Conservation (phyloP, 192 early-diverging fungal species). For the Coemansia sp. region DNA sequence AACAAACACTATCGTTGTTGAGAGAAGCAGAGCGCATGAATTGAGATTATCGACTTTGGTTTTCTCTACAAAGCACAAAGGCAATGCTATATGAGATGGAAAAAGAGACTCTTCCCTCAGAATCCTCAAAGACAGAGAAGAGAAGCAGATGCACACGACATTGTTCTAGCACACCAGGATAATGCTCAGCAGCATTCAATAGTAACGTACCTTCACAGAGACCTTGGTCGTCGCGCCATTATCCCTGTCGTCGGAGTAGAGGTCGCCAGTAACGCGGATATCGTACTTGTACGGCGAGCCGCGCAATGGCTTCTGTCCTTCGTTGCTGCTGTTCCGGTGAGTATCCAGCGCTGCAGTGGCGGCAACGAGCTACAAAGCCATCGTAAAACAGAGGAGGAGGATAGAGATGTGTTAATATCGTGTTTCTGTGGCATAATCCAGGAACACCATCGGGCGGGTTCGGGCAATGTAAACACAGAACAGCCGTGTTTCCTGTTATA, state of each 20-base stretch:
- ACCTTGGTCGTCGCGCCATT: conserved; percentile 48
- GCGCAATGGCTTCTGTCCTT: conserved; percentile 2
- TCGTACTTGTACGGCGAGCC: conserved; percentile 53
- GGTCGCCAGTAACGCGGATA: conserved; percentile 54
- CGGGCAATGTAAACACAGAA: neutral
- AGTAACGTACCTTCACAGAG: conserved; percentile 51
- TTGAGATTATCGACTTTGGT: neutral
- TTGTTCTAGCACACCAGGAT: neutral
- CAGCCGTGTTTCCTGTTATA: neutral
- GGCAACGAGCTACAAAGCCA: conserved; percentile 24
- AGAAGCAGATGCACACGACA: neutral
- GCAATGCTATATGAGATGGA: neutral
- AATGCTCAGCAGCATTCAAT: neutral
- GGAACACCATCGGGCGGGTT: neutral
- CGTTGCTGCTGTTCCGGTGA: neutral
- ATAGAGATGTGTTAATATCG: neutral
- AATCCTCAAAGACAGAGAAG: neutral
- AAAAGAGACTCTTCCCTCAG: neutral
- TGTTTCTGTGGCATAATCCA: neutral
- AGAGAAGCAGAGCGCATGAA: neutral
- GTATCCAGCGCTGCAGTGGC: conserved; percentile 7
- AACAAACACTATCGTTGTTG: no score
- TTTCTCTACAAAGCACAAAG: conserved; percentile 40
- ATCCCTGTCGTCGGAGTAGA: conserved; percentile 37
- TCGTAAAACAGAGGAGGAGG: neutral